A percentile compares a stretch with the other conserved stretches of the same genome.
Evolutionary conservation across 2,329 filamentous ascomycete genomes (phyloP).

Genomic region (Aspergillus pseudoviridinutans): DNA sequence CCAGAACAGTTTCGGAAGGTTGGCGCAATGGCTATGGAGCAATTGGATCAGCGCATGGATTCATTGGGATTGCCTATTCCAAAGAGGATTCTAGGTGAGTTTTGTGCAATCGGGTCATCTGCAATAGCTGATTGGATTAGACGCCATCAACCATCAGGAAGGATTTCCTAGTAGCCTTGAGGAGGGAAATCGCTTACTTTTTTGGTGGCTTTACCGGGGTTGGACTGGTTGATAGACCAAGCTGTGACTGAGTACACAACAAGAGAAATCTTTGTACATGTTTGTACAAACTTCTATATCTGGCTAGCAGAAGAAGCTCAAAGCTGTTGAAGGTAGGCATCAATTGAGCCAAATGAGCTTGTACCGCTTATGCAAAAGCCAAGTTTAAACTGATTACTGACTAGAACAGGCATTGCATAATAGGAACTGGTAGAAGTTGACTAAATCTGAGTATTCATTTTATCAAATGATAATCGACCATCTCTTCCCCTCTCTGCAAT

Average conservation of each 20-base stretch:
- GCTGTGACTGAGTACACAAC: too few relatives aligned
- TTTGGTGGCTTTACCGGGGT: neutral
- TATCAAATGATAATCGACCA: neutral
- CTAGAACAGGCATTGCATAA: too few relatives aligned
- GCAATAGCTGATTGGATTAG: neutral
- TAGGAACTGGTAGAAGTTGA: too few relatives aligned
- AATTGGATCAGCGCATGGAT: neutral
- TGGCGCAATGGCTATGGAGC: neutral
- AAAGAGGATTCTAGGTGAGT: neutral
- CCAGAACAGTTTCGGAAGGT: neutral
- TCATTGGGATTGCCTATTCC: neutral
- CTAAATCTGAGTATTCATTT: too few relatives aligned
- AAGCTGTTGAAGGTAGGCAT: too few relatives aligned
- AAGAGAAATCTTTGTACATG: neutral
- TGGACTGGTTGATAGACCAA: too few relatives aligned
- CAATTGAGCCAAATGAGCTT: too few relatives aligned
- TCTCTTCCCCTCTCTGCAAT: neutral
- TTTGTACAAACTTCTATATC: too few relatives aligned
- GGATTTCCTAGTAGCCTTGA: neutral
- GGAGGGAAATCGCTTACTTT: neutral
- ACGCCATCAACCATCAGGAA: neutral
- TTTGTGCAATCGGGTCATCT: too few relatives aligned
- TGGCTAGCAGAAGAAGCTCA: too few relatives aligned
- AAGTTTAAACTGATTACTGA: too few relatives aligned
- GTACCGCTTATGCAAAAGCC: too few relatives aligned